A percentile compares a stretch with the other conserved stretches of the same genome.
Conservation (phyloP, 2,329 filamentous ascomycete genomes). For the Trichophyton schoenleinii region DNA sequence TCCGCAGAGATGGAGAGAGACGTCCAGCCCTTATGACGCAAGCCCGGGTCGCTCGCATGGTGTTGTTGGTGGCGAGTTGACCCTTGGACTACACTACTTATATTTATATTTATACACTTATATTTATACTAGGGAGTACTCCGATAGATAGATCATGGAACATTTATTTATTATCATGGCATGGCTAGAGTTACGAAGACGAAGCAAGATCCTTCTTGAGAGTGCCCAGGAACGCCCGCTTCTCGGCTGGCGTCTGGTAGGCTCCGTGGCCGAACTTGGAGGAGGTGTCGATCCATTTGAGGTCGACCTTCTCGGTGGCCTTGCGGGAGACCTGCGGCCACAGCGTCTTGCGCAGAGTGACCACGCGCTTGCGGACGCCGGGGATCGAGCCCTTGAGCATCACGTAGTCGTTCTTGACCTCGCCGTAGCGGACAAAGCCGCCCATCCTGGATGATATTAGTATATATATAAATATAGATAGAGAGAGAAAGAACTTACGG, state of each 20-base stretch:
- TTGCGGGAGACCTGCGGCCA: conserved; percentile 92
- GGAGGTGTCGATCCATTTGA: conserved; percentile 99
- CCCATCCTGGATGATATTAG: conserved; percentile 56
- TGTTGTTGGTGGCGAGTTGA: not conserved
- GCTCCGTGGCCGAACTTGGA: conserved; percentile 99
- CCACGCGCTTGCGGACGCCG: conserved; percentile 98
- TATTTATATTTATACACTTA: not conserved
- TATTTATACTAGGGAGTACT: no score
- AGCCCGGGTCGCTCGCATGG: not conserved
- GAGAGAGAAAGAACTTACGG: conserved; percentile 53
- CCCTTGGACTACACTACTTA: not conserved
- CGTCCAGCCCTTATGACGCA: not conserved
- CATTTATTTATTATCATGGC: not conserved
- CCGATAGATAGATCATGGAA: not conserved
- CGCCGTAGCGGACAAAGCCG: conserved; percentile 98
- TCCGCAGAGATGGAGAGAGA: not conserved
- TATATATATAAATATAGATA: not conserved
- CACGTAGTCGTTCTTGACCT: conserved; percentile 98
- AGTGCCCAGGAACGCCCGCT: conserved; percentile 92
- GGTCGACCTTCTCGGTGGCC: conserved; percentile 96
- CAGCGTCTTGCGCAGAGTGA: conserved; percentile 98
- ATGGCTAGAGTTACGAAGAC: not conserved
- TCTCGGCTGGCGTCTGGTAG: conserved; percentile 97
- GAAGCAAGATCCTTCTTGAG: conserved; percentile 93
- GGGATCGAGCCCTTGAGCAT: conserved; percentile 96